Evolutionary conservation across 2,329 filamentous ascomycete genomes (phyloP), one percentile per base, ranked within the genome.

Genomic region (Leptographium procerum): DNA sequence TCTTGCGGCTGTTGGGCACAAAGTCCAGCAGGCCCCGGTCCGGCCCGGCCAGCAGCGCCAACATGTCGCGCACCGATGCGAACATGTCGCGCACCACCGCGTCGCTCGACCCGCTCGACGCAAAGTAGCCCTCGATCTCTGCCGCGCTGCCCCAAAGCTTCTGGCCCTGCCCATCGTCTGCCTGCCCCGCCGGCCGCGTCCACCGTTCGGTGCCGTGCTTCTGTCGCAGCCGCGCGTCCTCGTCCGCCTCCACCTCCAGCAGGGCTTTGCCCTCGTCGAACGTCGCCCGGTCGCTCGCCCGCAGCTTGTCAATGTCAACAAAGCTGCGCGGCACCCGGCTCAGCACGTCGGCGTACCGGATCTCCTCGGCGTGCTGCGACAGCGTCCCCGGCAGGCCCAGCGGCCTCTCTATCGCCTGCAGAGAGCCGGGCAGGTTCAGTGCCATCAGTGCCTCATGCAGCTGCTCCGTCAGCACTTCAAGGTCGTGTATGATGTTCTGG

Each of bases 391-490:
- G 94, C 4, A 99, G 72, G 0, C 94, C 94, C 0, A 99, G 78
- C 0, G 94, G 94, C 69, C 96, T 97, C 69, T 99, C 94, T 1
- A 97, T 78, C 0, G 94, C 94, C 69, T 99, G 94, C 4, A 99
- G 73, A 1, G 92, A 95, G 0, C 94, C 94, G 0, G 94, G 94
- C 0, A 99, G 80, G 60, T 95, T 94, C 16, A 97, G 76, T 0
- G 87, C 91, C 22, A 88, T 84, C 26, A 97, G 74, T 0, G 91
- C 75, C 64, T 89, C 85, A 66, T 95, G 88, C 0, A 97, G 78
- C 62, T 85, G 84, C 60, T 87, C 84, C 0, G 89, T 96, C 65
- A 97, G 79, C 0, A 77, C 79, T 65, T 97, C 91, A 5, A 97
- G 75, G 67, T 95, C 87, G 29, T 87, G 85, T 54, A 96, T 87